A percentile compares a stretch with the other conserved stretches of the same genome.
Conservation (phyloP, 768 basidiomycete genomes). For the Rhizopogon salebrosus region DNA sequence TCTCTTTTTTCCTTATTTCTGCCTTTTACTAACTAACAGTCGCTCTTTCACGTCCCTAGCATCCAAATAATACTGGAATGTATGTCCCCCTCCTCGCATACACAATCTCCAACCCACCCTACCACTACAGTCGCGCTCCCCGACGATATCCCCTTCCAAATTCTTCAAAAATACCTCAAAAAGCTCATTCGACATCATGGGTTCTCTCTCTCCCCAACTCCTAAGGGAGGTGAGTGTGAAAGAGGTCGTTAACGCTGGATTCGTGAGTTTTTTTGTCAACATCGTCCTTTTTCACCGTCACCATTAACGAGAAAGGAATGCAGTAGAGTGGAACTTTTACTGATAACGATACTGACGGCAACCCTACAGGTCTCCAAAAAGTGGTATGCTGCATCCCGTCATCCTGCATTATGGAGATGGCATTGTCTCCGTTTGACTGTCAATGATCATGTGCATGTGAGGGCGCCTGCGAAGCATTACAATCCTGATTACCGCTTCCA, state of each 20-base stretch:
- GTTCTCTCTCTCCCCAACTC: slow-evolving; percentile 58
- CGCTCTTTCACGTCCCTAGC: slow-evolving; percentile 8
- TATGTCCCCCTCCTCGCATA: slow-evolving; percentile 8
- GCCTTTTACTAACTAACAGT: neutral
- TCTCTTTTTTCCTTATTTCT: neutral
- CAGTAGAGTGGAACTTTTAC: too few relatives aligned
- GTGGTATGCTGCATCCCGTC: slow-evolving; percentile 36
- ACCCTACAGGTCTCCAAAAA: slow-evolving; percentile 41
- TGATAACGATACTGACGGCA: too few relatives aligned
- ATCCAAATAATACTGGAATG: slow-evolving; percentile 25
- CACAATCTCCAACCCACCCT: too few relatives aligned
- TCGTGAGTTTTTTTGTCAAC: slow-evolving; percentile 39
- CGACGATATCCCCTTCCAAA: slow-evolving; percentile 80
- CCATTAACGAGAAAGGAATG: too few relatives aligned
- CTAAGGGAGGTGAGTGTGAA: slow-evolving; percentile 61
- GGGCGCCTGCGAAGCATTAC: slow-evolving; percentile 50
- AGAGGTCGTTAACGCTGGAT: slow-evolving; percentile 53
- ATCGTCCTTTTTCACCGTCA: too few relatives aligned
- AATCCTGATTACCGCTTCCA: too few relatives aligned
- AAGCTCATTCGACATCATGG: slow-evolving; percentile 80
- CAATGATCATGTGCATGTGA: slow-evolving; percentile 64
- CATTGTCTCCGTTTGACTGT: slow-evolving; percentile 71
- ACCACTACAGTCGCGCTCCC: slow-evolving; percentile 72
- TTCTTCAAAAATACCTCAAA: slow-evolving; percentile 80
- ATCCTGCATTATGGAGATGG: slow-evolving; percentile 72